phyloP scores from a whole-genome alignment of 179 eudicot species.

The Heliamphora pulchella region DNA sequence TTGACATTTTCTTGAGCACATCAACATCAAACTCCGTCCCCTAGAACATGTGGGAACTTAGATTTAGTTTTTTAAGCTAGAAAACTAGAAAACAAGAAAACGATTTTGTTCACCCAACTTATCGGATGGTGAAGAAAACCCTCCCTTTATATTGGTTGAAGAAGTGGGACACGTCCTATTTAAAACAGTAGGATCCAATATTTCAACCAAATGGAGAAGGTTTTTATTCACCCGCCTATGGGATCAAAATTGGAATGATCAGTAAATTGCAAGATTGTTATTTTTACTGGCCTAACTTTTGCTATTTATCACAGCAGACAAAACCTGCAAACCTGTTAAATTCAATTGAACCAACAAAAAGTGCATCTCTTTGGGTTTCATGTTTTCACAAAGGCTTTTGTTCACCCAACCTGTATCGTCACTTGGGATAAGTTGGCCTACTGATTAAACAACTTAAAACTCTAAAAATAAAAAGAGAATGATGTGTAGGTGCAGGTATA shows the following conservation, averaged over 20 bases:
- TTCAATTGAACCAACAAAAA: neutral
- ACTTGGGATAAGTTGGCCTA: neutral
- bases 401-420: neutral
- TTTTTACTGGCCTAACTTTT: neutral
- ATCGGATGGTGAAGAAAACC: too few species aligned
- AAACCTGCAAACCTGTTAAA: neutral
- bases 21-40: conserved; percentile 68
- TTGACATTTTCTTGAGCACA: conserved; percentile 42
- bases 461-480: neutral
- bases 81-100: neutral
- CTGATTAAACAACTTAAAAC: neutral
- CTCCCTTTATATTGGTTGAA: too few species aligned
- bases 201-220: too few species aligned
- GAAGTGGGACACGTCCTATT: too few species aligned
- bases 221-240: too few species aligned
- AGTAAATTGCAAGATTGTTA: neutral
- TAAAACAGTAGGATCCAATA: too few species aligned
- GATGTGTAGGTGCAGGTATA: neutral
- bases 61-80: neutral
- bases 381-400: neutral
- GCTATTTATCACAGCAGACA: neutral
- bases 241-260: too few species aligned
- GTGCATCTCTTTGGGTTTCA: neutral
- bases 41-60: conserved; percentile 23
- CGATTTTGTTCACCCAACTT: too few species aligned